Evolutionary conservation across 1,139 yeast species (phyloP).

Genomic region (Lodderomyces orthopsilosis): DNA sequence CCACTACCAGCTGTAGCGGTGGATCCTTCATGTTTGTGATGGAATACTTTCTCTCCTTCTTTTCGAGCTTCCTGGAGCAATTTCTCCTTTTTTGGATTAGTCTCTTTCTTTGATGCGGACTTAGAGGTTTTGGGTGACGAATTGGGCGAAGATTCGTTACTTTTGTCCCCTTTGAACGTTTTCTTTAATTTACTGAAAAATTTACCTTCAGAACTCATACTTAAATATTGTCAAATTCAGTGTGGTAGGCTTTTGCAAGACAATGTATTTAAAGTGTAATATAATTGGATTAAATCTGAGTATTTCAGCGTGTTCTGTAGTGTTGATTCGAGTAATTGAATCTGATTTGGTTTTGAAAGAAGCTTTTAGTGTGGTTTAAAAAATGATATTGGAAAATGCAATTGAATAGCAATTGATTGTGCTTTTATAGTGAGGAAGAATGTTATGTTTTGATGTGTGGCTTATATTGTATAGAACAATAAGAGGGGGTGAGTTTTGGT

Average conservation of each 20-base stretch:
- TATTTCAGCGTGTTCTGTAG: too few species aligned
- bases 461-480: not conserved
- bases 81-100: conserved; percentile 7
- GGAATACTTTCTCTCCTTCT: conserved; percentile 11
- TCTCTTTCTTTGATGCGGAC: conserved; percentile 4
- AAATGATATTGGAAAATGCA: too few species aligned
- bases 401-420: not conserved
- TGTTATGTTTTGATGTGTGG: not conserved
- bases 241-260: not conserved
- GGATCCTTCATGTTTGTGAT: not conserved
- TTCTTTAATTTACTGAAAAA: conserved; percentile 28
- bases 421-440: not conserved
- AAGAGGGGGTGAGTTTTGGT: not conserved
- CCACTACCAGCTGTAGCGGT: conserved; percentile 4
- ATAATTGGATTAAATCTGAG: too few species aligned
- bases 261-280: not conserved
- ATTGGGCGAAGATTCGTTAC: conserved; percentile 7
- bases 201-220: conserved; percentile 13
- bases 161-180: conserved; percentile 22
- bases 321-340: too few species aligned
- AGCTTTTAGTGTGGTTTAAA: too few species aligned
- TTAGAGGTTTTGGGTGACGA: conserved; percentile 10
- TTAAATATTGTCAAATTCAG: conserved; percentile 39
- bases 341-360: too few species aligned
- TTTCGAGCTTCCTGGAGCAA: conserved; percentile 11